Evolutionary conservation across 2,329 filamentous ascomycete species (phyloP), one percentile per base, ranked within the genome.

Genomic region (Fusarium solani-melongenae): DNA sequence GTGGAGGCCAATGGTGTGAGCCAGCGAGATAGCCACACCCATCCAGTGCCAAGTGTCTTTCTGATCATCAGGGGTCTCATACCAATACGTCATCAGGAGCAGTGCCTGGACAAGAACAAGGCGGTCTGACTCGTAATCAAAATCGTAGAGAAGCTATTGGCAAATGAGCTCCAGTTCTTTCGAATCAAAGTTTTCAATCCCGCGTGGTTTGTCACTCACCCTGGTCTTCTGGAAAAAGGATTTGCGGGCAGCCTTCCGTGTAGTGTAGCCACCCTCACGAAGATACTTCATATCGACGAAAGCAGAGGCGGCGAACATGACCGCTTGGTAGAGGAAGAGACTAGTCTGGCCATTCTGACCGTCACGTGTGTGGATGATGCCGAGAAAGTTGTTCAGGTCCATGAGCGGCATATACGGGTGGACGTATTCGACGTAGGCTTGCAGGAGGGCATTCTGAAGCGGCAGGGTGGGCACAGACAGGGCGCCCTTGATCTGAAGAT

Each of bases 1-100:
- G 82, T 98, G 95, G 20, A 98, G 88, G 7, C 96, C 95, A 73
- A 98, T 98, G 14, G 95, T 98, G 82, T 98, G 94, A 61, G 95
- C 95, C 55, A 98, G 86, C 14, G 95, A 98, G 68, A 97, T 94
- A 46, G 95, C 96, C 39, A 98, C 94, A 20, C 96, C 96, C 94
- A 98, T 97, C 96, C 95, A 98, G 81, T 98, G 95, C 94, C 96
- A 98, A 53, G 95, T 98, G 81, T 98, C 96, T 82, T 98, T 98
- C 80, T 98, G 94, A 81, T 98, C 96, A 83, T 98, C 95, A 0
- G 95, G 95, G 14, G 94, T 97, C 83, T 98, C 95, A 81, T 98
- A 98, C 93, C 96, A 98, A 82, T 97, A 98, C 5, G 95, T 98
- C 93, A 98, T 95, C 68, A 98, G 88, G 27, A 98, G 87, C 24